phyloP scores from a whole-genome alignment of 805 yeast species.

The Ogataea siamensis region DNA sequence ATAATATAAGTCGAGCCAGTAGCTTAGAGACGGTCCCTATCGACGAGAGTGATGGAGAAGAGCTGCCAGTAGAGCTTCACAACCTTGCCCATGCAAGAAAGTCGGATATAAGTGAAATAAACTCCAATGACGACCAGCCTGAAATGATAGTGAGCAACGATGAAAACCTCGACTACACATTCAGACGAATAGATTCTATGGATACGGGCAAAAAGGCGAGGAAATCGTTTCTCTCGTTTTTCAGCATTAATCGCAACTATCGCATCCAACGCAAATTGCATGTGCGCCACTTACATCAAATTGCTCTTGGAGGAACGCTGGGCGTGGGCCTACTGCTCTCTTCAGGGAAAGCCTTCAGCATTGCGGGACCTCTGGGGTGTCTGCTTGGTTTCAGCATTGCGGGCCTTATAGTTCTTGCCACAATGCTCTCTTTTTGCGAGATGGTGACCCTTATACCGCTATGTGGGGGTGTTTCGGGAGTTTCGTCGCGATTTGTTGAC shows the following conservation, averaged over 20 bases:
- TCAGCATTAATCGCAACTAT: constrained; percentile 25
- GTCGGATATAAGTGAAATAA: background rate
- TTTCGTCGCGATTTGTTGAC: constrained; percentile 71
- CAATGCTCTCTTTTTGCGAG: constrained; percentile 75
- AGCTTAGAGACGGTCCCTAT: constrained; percentile 25
- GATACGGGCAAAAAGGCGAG: background rate
- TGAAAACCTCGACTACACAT: constrained; percentile 32
- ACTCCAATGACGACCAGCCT: constrained; percentile 13
- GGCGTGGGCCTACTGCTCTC: constrained; percentile 74
- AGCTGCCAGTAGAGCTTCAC: constrained; percentile 32
- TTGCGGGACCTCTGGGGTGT: constrained; percentile 78
- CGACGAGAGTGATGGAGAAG: constrained; percentile 31
- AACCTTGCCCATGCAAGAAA: constrained; percentile 4
- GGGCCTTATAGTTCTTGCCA: constrained; percentile 63
- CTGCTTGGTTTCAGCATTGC: constrained; percentile 62
- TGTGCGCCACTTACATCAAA: constrained; percentile 71
- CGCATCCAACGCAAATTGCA: constrained; percentile 56
- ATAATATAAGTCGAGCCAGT: background rate
- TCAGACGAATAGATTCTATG: constrained; percentile 18
- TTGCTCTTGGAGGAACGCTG: constrained; percentile 73
- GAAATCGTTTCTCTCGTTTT: constrained; percentile 4
- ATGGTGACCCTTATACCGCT: constrained; percentile 77
- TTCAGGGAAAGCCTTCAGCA: constrained; percentile 69
- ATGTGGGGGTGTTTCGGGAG: constrained; percentile 76
- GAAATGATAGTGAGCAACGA: constrained; percentile 32